Evolutionary conservation across 2,329 filamentous ascomycete genomes (phyloP).

Genomic region (Phialemonium atrogriseum): DNA sequence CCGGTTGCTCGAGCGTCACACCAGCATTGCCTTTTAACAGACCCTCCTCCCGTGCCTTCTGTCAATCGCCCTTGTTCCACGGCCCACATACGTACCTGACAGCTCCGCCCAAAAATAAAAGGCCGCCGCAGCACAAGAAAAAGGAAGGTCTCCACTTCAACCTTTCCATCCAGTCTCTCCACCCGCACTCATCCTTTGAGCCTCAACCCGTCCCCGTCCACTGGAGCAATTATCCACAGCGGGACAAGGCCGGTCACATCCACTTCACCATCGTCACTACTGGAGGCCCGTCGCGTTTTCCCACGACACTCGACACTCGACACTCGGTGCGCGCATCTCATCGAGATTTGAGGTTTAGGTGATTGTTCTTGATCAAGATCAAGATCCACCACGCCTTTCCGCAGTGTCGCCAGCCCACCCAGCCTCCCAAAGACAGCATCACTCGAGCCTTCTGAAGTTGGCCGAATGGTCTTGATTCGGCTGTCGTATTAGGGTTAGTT

Average conservation of each 20-base stretch:
- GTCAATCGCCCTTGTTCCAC: no score
- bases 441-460: conserved; percentile 14
- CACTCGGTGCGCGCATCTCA: no score
- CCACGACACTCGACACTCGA: no score
- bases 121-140: conserved; percentile 29
- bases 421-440: conserved; percentile 8
- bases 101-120: conserved; percentile 14
- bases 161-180: conserved; percentile 32
- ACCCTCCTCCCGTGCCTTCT: conserved; percentile 11
- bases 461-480: conserved; percentile 17
- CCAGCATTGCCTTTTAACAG: conserved; percentile 11
- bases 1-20: conserved; percentile 12
- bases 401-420: no score
- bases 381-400: no score
- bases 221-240: conserved; percentile 18
- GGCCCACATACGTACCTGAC: conserved; percentile 15
- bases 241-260: no score
- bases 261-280: no score
- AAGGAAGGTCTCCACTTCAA: conserved; percentile 37
- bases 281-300: no score
- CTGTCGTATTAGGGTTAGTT: conserved; percentile 22
- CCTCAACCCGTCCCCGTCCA: conserved; percentile 20
- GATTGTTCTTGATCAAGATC: no score
- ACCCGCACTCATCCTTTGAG: conserved; percentile 23
- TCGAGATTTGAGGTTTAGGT: no score